Conservation (phyloP, 2,329 filamentous ascomycete species). For the Diplodia seriata region DNA sequence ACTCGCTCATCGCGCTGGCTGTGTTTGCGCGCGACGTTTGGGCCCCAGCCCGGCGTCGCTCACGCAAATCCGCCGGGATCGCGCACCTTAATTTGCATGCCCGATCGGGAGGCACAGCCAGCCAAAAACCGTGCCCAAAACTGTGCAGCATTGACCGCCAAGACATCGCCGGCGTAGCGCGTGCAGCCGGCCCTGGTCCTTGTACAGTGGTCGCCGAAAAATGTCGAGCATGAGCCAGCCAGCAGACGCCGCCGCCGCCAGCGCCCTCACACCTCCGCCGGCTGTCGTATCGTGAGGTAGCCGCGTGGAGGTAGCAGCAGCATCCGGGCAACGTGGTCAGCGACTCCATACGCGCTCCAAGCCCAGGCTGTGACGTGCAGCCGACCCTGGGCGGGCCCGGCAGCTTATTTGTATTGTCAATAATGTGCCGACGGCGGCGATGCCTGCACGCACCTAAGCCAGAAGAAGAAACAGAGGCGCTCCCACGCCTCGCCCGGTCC, state of each 20-base stretch:
- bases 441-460: conserved; percentile 11
- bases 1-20: conserved; percentile 3
- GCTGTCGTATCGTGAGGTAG: conserved; percentile 22
- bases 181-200: conserved; percentile 10
- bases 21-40: background rate
- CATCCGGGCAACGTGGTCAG: background rate
- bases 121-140: conserved; percentile 12
- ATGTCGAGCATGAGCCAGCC: conserved; percentile 26
- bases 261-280: conserved; percentile 9
- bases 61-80: conserved; percentile 27
- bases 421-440: conserved; percentile 22
- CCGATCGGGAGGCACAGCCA: conserved; percentile 29
- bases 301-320: background rate
- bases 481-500: background rate
- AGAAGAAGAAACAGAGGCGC: conserved; percentile 12
- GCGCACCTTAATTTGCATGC: conserved; percentile 30
- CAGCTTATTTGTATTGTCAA: conserved; percentile 31
- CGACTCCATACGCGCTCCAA: background rate
- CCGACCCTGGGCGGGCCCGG: conserved; percentile 13
- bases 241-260: conserved; percentile 4
- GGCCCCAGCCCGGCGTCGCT: conserved; percentile 2
- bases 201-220: conserved; percentile 16
- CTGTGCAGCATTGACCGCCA: conserved; percentile 28
- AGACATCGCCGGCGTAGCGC: conserved; percentile 9
- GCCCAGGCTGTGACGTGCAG: conserved; percentile 20